A percentile compares a stretch with the other conserved stretches of the same genome.
Evolutionary conservation across 73 alveolate genomes (phyloP).

Genomic region (Halteria grandinella): DNA sequence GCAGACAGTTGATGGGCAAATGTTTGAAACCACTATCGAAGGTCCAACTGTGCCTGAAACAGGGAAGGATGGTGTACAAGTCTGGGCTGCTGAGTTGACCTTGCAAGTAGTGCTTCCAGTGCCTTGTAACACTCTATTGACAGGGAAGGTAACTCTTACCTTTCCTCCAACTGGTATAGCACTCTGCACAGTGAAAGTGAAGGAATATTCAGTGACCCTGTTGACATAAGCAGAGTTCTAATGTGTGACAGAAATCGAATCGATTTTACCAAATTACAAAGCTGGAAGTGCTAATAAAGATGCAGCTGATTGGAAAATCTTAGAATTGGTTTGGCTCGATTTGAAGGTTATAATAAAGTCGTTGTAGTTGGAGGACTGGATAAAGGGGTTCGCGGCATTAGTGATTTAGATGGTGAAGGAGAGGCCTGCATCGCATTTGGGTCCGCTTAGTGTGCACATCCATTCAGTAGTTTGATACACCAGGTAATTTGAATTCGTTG

Average conservation of each 20-base stretch:
- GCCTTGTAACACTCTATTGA: background rate
- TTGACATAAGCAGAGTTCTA: background rate
- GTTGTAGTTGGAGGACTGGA: constrained; percentile 1
- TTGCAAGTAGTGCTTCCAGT: constrained; percentile 11
- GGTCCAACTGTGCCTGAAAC: background rate
- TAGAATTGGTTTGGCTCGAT: constrained; percentile 23
- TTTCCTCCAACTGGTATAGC: constrained; percentile 23
- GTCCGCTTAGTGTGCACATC: constrained; percentile 33
- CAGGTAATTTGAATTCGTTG: constrained; percentile 12
- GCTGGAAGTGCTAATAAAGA: constrained; percentile 29
- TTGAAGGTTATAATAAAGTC: constrained; percentile 9
- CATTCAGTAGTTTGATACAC: constrained; percentile 10
- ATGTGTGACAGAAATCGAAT: constrained; percentile 18
- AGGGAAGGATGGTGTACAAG: constrained; percentile 23
- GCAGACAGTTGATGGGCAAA: constrained; percentile 38
- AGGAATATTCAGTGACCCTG: constrained; percentile 26
- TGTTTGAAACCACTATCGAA: background rate
- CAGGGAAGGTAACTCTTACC: constrained; percentile 16
- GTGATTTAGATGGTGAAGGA: constrained; percentile 6
- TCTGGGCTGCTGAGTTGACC: background rate
- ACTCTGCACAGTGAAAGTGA: constrained; percentile 2
- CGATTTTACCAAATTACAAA: constrained; percentile 30
- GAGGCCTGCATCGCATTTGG: constrained; percentile 6
- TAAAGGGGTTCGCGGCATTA: constrained; percentile 29
- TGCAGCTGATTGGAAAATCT: background rate